Conservation (phyloP, 2,329 filamentous ascomycete genomes). For the Trichoderma lentiforme region DNA sequence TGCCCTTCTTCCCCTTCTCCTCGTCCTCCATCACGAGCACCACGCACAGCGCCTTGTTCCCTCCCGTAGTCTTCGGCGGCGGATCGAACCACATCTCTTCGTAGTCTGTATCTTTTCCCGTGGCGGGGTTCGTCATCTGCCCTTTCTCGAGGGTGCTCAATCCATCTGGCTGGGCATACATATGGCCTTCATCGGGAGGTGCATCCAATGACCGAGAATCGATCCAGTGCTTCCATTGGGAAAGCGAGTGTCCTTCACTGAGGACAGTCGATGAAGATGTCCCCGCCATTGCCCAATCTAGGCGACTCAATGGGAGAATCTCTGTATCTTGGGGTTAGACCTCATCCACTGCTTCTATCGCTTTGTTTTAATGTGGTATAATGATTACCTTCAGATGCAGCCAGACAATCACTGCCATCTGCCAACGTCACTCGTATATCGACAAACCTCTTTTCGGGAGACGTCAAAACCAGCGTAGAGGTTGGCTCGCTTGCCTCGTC, state of each 20-base stretch:
- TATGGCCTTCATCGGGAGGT: conserved; percentile 54
- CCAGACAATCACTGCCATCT: conserved; percentile 8
- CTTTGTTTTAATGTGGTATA: too few species aligned
- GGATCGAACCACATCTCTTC: conserved; percentile 64
- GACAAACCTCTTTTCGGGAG: conserved; percentile 54
- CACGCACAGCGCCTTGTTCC: conserved; percentile 25
- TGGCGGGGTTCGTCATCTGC: conserved; percentile 55
- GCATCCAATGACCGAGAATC: conserved; percentile 46
- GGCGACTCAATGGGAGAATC: conserved; percentile 28
- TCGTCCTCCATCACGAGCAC: conserved; percentile 42
- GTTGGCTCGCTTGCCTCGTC: conserved; percentile 56
- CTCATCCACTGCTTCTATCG: too few species aligned
- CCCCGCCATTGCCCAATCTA: conserved; percentile 67
- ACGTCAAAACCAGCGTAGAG: conserved; percentile 62
- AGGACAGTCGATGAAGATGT: conserved; percentile 40
- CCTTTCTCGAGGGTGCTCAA: conserved; percentile 53
- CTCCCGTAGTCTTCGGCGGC: conserved; percentile 25
- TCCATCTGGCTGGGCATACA: conserved; percentile 43
- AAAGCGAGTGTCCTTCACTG: conserved; percentile 33
- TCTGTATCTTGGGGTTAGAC: conserved; percentile 3
- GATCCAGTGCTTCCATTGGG: conserved; percentile 58
- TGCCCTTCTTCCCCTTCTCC: conserved; percentile 39
- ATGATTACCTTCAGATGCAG: neutral
- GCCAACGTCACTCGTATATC: conserved; percentile 54
- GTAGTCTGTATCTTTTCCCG: conserved; percentile 51